Evolutionary conservation across 2,329 filamentous ascomycete genomes (phyloP).

Genomic region (Alternaria consortialis): DNA sequence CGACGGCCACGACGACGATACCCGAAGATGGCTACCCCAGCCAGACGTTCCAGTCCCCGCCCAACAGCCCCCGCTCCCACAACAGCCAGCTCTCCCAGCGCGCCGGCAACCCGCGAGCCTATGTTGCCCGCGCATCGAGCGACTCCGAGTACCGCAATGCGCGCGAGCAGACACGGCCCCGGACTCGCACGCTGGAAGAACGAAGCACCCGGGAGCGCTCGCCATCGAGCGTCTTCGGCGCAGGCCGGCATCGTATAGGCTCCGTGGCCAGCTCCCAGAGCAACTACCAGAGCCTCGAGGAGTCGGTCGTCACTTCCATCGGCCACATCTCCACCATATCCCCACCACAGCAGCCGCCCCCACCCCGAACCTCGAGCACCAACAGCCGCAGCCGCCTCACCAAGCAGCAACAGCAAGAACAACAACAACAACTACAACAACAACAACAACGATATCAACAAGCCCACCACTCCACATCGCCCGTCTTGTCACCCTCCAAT

Average conservation of each 20-base stretch:
- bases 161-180: conserved; percentile 61
- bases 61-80: conserved; percentile 42
- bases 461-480: conserved; percentile 26
- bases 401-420: conserved; percentile 36
- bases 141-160: conserved; percentile 46
- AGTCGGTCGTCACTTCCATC: conserved; percentile 52
- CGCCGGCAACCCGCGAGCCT: conserved; percentile 36
- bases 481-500: conserved; percentile 32
- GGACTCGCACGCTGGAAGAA: conserved; percentile 62
- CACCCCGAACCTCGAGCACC: conserved; percentile 42
- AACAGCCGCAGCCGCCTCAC: conserved; percentile 41
- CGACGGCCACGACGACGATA: conserved; percentile 21
- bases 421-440: background rate
- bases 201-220: conserved; percentile 51
- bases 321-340: conserved; percentile 54
- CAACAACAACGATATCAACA: background rate
- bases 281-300: conserved; percentile 56
- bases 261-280: conserved; percentile 72
- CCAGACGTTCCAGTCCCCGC: conserved; percentile 35
- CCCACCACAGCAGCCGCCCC: conserved; percentile 35
- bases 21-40: conserved; percentile 25
- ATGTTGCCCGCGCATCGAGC: conserved; percentile 44
- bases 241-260: conserved; percentile 70
- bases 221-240: conserved; percentile 52
- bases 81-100: conserved; percentile 29